These are phyloP conservation scores for Eutrema japonicum DNA, from an alignment of 345 rosid species.

Conservation along the genomic window DNA sequence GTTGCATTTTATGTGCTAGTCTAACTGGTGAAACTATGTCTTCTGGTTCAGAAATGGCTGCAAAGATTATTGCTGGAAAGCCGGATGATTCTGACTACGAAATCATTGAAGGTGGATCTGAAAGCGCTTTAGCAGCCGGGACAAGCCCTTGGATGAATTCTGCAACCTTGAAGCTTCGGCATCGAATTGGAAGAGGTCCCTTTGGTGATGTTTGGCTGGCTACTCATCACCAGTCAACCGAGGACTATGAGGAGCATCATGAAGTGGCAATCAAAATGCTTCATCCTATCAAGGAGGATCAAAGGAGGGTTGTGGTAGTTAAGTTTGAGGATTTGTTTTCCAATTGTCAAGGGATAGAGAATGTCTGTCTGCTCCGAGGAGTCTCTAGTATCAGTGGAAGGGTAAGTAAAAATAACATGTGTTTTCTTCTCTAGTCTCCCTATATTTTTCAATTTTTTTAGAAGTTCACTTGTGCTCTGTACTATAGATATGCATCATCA, in stretches of 20 bases:
- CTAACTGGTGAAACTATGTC: neutral
- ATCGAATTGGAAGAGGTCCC: constrained; percentile 91
- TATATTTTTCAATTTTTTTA: neutral
- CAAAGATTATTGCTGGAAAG: constrained; percentile 51
- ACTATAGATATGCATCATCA: constrained; percentile 70
- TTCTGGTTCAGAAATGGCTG: constrained; percentile 57
- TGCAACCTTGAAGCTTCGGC: constrained; percentile 66
- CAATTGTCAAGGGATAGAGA: constrained; percentile 57
- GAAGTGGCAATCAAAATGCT: constrained; percentile 93
- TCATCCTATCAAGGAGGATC: constrained; percentile 67
- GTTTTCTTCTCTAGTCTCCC: constrained; percentile 8
- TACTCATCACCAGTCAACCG: constrained; percentile 68
- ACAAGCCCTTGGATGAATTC: constrained; percentile 75
- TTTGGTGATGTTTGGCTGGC: constrained; percentile 97
- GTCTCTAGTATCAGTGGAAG: constrained; percentile 74
- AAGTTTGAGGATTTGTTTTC: constrained; percentile 66
- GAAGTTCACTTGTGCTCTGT: neutral
- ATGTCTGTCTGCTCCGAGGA: constrained; percentile 70
- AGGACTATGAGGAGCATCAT: constrained; percentile 66
- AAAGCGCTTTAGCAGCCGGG: constrained; percentile 53
- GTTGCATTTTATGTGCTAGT: neutral
- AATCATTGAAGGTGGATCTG: constrained; percentile 67
- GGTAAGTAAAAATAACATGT: constrained; percentile 47
- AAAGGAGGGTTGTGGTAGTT: constrained; percentile 52
- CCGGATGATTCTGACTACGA: constrained; percentile 65